phyloP scores from a whole-genome alignment of 2,329 filamentous ascomycete species.

The Arachnopeziza araneosa region DNA sequence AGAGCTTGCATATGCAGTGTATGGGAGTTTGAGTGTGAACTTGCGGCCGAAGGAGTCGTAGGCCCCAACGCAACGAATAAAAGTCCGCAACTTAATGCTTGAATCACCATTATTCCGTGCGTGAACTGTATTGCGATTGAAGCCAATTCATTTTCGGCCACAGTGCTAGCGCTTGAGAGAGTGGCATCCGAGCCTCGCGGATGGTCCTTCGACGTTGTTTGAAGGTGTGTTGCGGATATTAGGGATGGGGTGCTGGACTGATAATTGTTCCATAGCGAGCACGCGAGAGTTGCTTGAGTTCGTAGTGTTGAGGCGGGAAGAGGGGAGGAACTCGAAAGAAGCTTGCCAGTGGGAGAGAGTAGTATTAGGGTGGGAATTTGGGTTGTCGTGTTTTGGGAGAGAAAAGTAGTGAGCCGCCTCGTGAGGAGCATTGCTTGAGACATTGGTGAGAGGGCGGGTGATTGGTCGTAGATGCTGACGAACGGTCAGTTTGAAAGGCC shows the following conservation, averaged over 20 bases:
- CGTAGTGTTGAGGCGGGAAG: slow-evolving; percentile 52
- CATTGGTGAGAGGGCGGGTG: slow-evolving; percentile 5
- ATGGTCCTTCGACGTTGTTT: slow-evolving; percentile 16
- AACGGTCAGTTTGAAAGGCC: neutral
- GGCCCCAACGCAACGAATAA: slow-evolving; percentile 57
- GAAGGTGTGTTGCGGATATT: slow-evolving; percentile 38
- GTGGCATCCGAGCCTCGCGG: slow-evolving; percentile 8
- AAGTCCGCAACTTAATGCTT: slow-evolving; percentile 51
- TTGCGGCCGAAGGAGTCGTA: slow-evolving; percentile 13
- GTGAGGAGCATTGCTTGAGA: slow-evolving; percentile 47
- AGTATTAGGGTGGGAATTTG: slow-evolving; percentile 55
- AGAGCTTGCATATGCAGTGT: slow-evolving; percentile 5
- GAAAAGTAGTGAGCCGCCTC: slow-evolving; percentile 58
- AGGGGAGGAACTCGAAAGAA: slow-evolving; percentile 55
- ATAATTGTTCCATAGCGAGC: slow-evolving; percentile 56
- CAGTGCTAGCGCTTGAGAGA: slow-evolving; percentile 6
- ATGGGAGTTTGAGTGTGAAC: slow-evolving; percentile 3
- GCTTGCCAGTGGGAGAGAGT: slow-evolving; percentile 54
- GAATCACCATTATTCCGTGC: slow-evolving; percentile 51
- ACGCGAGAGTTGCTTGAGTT: slow-evolving; percentile 58
- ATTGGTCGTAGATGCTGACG: neutral
- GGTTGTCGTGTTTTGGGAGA: slow-evolving; percentile 49
- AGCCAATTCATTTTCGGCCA: slow-evolving; percentile 17
- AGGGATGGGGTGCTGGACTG: slow-evolving; percentile 34
- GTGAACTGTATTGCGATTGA: slow-evolving; percentile 44